phyloP scores from a whole-genome alignment of 2,329 filamentous ascomycete species.

The Claviceps digitariae region DNA sequence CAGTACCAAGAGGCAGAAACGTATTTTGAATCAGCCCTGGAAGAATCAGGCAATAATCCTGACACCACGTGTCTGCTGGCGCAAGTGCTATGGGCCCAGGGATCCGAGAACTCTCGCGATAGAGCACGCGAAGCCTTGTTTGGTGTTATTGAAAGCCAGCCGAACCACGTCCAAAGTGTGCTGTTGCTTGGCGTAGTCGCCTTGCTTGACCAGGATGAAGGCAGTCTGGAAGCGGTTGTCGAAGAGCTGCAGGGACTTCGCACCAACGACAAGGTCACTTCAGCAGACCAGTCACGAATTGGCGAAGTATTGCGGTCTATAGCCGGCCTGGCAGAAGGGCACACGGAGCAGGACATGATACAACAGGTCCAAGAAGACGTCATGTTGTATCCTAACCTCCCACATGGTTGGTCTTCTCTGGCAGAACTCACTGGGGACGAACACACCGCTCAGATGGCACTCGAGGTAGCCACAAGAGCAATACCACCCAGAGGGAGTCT shows the following conservation, averaged over 20 bases:
- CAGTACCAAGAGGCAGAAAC: conserved; percentile 56
- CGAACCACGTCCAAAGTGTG: conserved; percentile 66
- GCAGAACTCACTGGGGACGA: conserved; percentile 42
- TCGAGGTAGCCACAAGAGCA: conserved; percentile 61
- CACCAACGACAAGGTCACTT: conserved; percentile 48
- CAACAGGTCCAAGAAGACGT: conserved; percentile 61
- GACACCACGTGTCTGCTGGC: conserved; percentile 80
- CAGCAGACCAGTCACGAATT: conserved; percentile 53
- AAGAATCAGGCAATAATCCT: conserved; percentile 61
- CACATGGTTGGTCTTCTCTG: conserved; percentile 70
- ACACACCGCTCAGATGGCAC: conserved; percentile 60
- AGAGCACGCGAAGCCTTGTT: conserved; percentile 72
- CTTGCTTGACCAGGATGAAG: conserved; percentile 63
- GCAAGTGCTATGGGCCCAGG: conserved; percentile 87
- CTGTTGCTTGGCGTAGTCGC: conserved; percentile 75
- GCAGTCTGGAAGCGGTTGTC: conserved; percentile 66
- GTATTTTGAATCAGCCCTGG: conserved; percentile 68
- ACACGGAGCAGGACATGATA: conserved; percentile 36
- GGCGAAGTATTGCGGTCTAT: conserved; percentile 65
- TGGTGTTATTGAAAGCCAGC: conserved; percentile 58
- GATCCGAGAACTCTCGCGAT: conserved; percentile 56
- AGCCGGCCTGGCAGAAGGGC: conserved; percentile 40
- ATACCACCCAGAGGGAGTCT: conserved; percentile 61
- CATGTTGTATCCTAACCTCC: conserved; percentile 66
- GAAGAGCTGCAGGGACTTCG: conserved; percentile 64